Evolutionary conservation across 768 basidiomycete genomes (phyloP).

Genomic region (Hericium alpestre): DNA sequence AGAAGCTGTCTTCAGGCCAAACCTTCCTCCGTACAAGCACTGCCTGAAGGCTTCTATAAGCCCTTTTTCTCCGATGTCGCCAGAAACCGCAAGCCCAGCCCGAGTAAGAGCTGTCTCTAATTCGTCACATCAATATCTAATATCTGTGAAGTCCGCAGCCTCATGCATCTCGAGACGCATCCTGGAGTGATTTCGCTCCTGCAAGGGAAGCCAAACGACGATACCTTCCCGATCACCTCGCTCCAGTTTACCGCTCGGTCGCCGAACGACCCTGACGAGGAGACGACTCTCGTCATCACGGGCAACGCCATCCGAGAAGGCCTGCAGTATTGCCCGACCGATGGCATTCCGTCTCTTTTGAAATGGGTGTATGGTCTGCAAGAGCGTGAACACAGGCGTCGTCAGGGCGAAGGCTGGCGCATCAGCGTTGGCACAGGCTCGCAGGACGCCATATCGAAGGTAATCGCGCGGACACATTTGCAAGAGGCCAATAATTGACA

Average conservation of each 20-base stretch:
- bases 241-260: constrained; percentile 54
- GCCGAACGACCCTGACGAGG: constrained; percentile 33
- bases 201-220: constrained; percentile 84
- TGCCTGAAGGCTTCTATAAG: constrained; percentile 46
- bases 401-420: constrained; percentile 52
- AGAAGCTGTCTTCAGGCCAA: not conserved
- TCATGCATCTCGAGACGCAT: constrained; percentile 66
- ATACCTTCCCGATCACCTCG: constrained; percentile 82
- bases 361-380: constrained; percentile 71
- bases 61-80: constrained; percentile 53
- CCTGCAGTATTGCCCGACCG: constrained; percentile 73
- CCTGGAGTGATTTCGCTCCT: constrained; percentile 75
- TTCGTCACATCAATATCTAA: not conserved
- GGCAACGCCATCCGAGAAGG: constrained; percentile 50
- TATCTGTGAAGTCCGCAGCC: constrained; percentile 34
- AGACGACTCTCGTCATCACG: constrained; percentile 43
- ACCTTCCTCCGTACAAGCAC: constrained; percentile 5
- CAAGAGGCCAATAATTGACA: too few relatives aligned
- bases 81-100: constrained; percentile 43
- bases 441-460: constrained; percentile 86
- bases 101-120: constrained; percentile 33
- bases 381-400: constrained; percentile 54
- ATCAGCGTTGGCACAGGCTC: constrained; percentile 74
- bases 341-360: constrained; percentile 54
- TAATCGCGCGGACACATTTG: constrained; percentile 18